Conservation (phyloP, 1,139 yeast species). For the Pneumocystis canis region DNA sequence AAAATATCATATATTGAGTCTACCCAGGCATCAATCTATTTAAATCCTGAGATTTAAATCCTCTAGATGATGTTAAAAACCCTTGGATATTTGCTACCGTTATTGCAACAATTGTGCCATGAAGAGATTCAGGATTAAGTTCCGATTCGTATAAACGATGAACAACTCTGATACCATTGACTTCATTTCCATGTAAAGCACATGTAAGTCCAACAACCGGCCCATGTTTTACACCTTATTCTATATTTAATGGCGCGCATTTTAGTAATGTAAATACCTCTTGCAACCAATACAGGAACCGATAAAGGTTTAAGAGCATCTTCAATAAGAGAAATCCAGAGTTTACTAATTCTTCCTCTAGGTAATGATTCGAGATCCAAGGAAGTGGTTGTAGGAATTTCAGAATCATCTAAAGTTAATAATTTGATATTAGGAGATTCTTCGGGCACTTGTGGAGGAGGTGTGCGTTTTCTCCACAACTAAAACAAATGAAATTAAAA, state of each 20-base stretch:
- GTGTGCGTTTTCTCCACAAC: background rate
- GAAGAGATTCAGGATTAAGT: slow-evolving; percentile 1
- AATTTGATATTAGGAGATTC: background rate
- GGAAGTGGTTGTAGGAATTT: background rate
- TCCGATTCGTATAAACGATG: slow-evolving; percentile 1
- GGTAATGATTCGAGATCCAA: background rate
- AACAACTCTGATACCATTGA: slow-evolving; percentile 2
- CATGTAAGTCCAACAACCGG: slow-evolving; percentile 2
- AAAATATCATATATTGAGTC: background rate
- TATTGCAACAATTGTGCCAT: slow-evolving; percentile 2
- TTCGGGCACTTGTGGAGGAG: background rate
- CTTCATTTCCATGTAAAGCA: slow-evolving; percentile 2
- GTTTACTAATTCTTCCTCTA: background rate
- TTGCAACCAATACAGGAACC: slow-evolving; percentile 1
- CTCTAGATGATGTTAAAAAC: background rate
- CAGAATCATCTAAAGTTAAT: background rate
- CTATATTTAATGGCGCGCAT: background rate
- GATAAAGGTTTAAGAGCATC: slow-evolving; percentile 2
- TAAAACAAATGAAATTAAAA: background rate
- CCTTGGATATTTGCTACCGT: slow-evolving; percentile 1
- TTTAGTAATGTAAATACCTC: background rate
- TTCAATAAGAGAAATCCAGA: slow-evolving; percentile 3
- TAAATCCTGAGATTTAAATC: slow-evolving; percentile 1
- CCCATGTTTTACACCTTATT: slow-evolving; percentile 2
- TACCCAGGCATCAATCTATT: slow-evolving; percentile 3